A percentile compares a stretch with the other conserved stretches of the same genome.
Evolutionary conservation across 2,329 filamentous ascomycete species (phyloP).

Genomic region (Cytospora mali): DNA sequence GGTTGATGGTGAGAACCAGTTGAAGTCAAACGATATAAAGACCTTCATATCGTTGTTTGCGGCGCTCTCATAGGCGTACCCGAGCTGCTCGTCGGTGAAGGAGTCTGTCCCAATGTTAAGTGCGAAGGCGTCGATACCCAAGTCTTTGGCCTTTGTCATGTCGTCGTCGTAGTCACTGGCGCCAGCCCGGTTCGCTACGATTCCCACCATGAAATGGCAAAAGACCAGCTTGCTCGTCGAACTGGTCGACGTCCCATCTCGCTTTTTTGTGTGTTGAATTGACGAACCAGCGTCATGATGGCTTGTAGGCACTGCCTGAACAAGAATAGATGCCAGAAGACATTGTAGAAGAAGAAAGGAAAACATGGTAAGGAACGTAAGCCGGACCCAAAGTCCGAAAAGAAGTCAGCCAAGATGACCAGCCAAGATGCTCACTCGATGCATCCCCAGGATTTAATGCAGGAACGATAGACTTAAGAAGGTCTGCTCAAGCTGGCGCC

Average conservation of each 20-base stretch:
- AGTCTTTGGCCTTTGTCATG: constrained; percentile 27
- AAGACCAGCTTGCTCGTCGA: constrained; percentile 27
- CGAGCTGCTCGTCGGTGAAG: constrained; percentile 48
- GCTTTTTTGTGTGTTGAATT: neutral
- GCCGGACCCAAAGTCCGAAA: neutral
- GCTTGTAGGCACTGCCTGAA: constrained; percentile 12
- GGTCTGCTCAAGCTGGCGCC: neutral
- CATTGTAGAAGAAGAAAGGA: constrained; percentile 12
- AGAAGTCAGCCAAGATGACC: neutral
- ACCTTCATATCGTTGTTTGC: constrained; percentile 52
- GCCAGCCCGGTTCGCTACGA: constrained; percentile 25
- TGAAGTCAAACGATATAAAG: constrained; percentile 57
- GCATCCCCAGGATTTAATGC: constrained; percentile 6
- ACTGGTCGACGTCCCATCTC: constrained; percentile 13
- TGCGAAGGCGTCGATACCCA: constrained; percentile 38
- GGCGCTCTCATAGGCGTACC: constrained; percentile 51
- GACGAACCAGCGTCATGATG: constrained; percentile 12
- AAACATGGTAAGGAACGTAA: constrained; percentile 17
- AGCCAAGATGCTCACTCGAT: constrained; percentile 6
- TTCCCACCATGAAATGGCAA: constrained; percentile 29
- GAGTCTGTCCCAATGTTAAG: constrained; percentile 40
- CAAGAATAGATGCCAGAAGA: constrained; percentile 18
- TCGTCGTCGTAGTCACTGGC: constrained; percentile 28
- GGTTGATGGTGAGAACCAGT: constrained; percentile 27
- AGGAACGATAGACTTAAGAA: neutral